phyloP scores from a whole-genome alignment of 2,329 filamentous ascomycete species.

The Hypoxylon sp. region DNA sequence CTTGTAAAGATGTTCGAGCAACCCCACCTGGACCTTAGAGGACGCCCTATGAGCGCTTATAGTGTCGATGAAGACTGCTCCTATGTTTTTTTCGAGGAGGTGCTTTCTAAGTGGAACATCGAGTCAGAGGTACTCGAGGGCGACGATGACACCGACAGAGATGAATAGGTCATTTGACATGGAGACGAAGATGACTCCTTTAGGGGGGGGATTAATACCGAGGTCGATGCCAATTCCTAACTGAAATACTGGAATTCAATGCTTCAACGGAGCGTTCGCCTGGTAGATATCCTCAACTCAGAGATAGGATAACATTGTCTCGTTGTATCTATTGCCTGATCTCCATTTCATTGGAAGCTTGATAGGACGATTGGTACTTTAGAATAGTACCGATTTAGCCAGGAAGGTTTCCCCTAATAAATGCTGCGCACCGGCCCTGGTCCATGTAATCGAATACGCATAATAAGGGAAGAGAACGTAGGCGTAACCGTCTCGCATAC shows the following conservation, averaged over 20 bases:
- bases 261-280: too few relatives aligned
- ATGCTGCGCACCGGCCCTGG: too few relatives aligned
- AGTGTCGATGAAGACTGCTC: background rate
- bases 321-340: too few relatives aligned
- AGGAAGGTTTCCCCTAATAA: background rate
- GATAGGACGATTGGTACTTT: background rate
- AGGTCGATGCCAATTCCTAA: too few relatives aligned
- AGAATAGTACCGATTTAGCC: background rate
- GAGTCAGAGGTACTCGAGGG: too few relatives aligned
- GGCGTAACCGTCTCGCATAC: background rate
- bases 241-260: too few relatives aligned
- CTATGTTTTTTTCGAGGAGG: background rate
- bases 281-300: background rate
- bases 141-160: too few relatives aligned
- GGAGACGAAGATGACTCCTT: background rate
- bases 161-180: too few relatives aligned
- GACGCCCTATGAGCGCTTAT: too few relatives aligned
- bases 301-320: background rate
- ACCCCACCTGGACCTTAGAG: background rate
- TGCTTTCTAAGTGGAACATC: too few relatives aligned
- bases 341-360: too few relatives aligned
- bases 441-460: background rate
- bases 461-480: background rate
- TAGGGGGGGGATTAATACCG: too few relatives aligned
- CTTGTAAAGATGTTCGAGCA: background rate